Conservation (phyloP, 441 rosid species). For the California macrophylla region DNA sequence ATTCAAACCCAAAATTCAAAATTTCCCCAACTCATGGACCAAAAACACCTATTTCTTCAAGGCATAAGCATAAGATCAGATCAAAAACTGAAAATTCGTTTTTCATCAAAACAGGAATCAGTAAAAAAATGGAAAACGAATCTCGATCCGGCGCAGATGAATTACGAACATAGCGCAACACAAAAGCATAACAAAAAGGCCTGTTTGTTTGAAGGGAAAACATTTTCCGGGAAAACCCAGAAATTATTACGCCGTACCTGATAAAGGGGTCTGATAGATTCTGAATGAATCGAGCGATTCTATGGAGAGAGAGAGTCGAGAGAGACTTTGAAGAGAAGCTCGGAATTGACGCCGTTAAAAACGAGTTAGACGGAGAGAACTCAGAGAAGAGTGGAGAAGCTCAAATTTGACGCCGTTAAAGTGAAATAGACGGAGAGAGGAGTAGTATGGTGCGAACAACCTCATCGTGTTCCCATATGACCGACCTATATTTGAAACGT, state of each 20-base stretch:
- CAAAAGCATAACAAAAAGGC: not conserved
- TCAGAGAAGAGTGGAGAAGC: no score
- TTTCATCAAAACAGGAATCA: not conserved
- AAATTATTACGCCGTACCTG: not conserved
- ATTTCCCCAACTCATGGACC: not conserved
- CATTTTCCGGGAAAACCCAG: not conserved
- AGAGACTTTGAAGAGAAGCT: not conserved
- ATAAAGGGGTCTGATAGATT: not conserved
- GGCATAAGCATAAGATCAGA: not conserved
- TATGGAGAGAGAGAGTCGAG: not conserved
- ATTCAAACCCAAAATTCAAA: not conserved
- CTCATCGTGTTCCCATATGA: not conserved
- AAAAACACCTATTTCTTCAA: not conserved
- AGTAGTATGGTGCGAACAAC: not conserved
- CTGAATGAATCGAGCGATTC: conserved; percentile 3
- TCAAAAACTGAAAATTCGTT: not conserved
- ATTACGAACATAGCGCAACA: no score
- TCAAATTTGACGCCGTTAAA: not conserved
- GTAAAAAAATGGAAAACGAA: not conserved
- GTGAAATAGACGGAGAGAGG: not conserved
- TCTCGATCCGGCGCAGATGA: no score
- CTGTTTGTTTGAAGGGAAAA: not conserved
- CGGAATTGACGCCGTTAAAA: not conserved
- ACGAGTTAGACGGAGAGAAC: not conserved
- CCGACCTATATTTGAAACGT: not conserved